Evolutionary conservation across 1,284 basidiomycete genomes (phyloP).

Genomic region (Sporisorium scitamineum): DNA sequence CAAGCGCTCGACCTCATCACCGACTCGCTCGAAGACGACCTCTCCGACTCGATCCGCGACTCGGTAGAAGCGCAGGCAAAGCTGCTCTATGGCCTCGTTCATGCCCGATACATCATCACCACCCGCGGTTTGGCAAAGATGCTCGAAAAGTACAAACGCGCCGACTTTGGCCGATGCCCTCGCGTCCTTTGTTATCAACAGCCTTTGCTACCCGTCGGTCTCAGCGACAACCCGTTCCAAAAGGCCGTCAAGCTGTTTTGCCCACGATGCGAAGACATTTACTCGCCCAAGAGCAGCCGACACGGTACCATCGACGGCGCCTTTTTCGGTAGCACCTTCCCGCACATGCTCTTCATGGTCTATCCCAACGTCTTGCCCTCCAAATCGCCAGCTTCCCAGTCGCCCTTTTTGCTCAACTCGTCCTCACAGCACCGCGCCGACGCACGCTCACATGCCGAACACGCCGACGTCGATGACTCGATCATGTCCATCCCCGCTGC

Average conservation of each 20-base stretch:
- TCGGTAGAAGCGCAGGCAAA: conserved; percentile 66
- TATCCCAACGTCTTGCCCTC: conserved; percentile 78
- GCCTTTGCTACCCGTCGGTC: conserved; percentile 63
- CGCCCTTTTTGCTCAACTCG: conserved; percentile 55
- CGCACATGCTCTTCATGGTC: conserved; percentile 73
- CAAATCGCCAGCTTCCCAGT: conserved; percentile 58
- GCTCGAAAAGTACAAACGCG: conserved; percentile 69
- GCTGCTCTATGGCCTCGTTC: conserved; percentile 67
- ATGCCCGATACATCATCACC: conserved; percentile 67
- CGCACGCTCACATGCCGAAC: conserved; percentile 71
- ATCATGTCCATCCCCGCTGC: conserved; percentile 38
- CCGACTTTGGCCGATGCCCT: conserved; percentile 67
- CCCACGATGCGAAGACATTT: conserved; percentile 68
- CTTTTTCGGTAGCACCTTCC: conserved; percentile 68
- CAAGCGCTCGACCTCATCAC: conserved; percentile 96
- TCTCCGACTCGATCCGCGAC: conserved; percentile 63
- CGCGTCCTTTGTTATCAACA: conserved; percentile 68
- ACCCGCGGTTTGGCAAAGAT: conserved; percentile 68
- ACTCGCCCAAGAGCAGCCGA: conserved; percentile 66
- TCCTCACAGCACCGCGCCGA: conserved; percentile 34
- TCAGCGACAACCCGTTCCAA: conserved; percentile 66
- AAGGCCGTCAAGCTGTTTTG: conserved; percentile 69
- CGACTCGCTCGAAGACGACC: conserved; percentile 66
- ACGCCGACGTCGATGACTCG: conserved; percentile 67
- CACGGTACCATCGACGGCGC: conserved; percentile 69